Percentiles rank a stretch among this genome's conserved stretches.
phyloP scores from a whole-genome alignment of 2,329 filamentous ascomycete species.

The Hawksworthiomyces lignivorus region DNA sequence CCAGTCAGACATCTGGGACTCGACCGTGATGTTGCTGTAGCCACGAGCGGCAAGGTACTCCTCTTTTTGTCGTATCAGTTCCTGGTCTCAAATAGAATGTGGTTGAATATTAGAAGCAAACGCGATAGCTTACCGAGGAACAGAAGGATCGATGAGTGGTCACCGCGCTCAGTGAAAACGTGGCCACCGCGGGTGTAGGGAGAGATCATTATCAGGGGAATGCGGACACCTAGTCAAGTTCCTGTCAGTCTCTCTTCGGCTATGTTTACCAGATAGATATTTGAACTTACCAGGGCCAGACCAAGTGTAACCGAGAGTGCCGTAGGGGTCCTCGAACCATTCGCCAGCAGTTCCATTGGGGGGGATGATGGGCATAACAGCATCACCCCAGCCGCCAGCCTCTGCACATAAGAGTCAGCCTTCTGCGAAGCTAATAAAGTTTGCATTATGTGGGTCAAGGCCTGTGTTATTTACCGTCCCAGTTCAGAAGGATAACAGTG shows the following conservation, averaged over 20 bases:
- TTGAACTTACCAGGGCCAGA: conserved; percentile 25
- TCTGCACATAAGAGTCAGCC: conserved; percentile 31
- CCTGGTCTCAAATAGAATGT: neutral
- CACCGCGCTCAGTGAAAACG: conserved; percentile 46
- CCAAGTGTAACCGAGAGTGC: conserved; percentile 29
- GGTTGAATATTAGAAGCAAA: neutral
- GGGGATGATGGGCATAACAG: conserved; percentile 41
- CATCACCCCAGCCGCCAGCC: conserved; percentile 47
- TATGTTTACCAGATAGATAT: too few species aligned
- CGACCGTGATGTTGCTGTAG: conserved; percentile 18
- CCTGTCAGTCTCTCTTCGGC: too few species aligned
- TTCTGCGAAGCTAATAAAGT: too few species aligned
- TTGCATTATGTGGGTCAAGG: too few species aligned
- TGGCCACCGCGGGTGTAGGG: conserved; percentile 46
- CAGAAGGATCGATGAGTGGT: conserved; percentile 48
- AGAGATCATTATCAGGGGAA: conserved; percentile 48
- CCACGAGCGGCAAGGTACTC: conserved; percentile 22
- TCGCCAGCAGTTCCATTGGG: conserved; percentile 42
- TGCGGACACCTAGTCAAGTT: conserved; percentile 33
- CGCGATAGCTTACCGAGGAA: conserved; percentile 39
- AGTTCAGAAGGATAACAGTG: conserved; percentile 43
- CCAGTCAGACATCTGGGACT: conserved; percentile 19
- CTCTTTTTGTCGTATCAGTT: conserved; percentile 5
- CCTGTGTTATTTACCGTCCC: conserved; percentile 33
- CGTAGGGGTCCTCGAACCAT: conserved; percentile 39